Percentiles rank a stretch among this genome's conserved stretches.
phyloP scores from a whole-genome alignment of 495 filamentous ascomycete species.

The Penicillium fimorum region DNA sequence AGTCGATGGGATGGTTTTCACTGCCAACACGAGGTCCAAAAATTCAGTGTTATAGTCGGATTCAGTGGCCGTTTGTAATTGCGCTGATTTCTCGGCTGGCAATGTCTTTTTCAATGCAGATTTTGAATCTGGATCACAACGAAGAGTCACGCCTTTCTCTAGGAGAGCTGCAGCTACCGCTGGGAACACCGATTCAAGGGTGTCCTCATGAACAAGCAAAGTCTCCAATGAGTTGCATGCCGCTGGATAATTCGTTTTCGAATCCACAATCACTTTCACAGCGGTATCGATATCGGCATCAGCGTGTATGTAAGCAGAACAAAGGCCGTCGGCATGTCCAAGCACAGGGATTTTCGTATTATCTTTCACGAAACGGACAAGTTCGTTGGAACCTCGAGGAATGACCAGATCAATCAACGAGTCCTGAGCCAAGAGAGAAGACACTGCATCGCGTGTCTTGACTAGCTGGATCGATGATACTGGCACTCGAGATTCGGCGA shows the following conservation, averaged over 20 bases:
- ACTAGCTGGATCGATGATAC: constrained; percentile 88
- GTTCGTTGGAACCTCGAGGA: constrained; percentile 87
- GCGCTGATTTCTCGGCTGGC: constrained; percentile 28
- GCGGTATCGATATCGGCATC: constrained; percentile 73
- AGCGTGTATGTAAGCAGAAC: constrained; percentile 80
- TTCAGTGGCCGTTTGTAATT: constrained; percentile 63
- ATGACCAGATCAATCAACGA: constrained; percentile 92
- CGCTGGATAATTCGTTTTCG: constrained; percentile 92
- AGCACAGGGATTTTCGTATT: constrained; percentile 93
- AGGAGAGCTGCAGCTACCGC: constrained; percentile 68
- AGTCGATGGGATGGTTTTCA: constrained; percentile 66
- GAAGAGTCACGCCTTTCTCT: constrained; percentile 74
- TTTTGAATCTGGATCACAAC: constrained; percentile 72
- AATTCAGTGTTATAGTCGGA: constrained; percentile 88
- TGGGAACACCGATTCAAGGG: constrained; percentile 68
- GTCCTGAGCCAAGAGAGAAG: constrained; percentile 78
- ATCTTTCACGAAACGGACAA: constrained; percentile 86
- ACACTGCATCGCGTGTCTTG: constrained; percentile 83
- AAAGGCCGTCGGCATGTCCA: constrained; percentile 94
- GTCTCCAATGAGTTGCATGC: constrained; percentile 94
- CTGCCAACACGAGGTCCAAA: constrained; percentile 76
- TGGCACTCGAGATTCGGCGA: constrained; percentile 75
- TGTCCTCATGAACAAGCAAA: constrained; percentile 74
- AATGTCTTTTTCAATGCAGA: constrained; percentile 51
- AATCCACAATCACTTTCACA: constrained; percentile 78